Base-by-base conservation (phyloP, 192 early-diverging fungal genomes). In the Funneliformis geosporum region DNA sequence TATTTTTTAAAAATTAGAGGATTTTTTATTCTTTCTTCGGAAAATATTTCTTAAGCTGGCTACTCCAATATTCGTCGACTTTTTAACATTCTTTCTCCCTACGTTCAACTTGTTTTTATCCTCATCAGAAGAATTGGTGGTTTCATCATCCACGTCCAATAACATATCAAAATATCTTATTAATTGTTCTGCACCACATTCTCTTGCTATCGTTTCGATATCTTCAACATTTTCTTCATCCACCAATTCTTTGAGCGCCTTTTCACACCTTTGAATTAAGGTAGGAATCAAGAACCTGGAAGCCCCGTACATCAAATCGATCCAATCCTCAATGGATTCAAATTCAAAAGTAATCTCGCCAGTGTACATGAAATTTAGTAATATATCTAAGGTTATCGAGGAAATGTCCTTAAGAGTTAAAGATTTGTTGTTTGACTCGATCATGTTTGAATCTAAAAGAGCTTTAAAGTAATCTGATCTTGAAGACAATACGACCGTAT, bases 391-490 rank as follows among this genome's bases (percentile, higher is more conserved):
- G 2, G 39, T 69, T n/a, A 43, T 43, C n/a, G 33, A n/a, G 9
- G 38, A 43, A 40, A 69, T 42, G 23, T 69, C 67, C 23, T 69
- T 40, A 42, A 69, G 67, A 18, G 0, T 42, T n/a, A 69, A 42
- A 11, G 67, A 69, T 21, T 8, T 12, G n/a, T 43, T 42, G 11
- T 18, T 39, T 69, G 67, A 69, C 42, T 69, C 67, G 5, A 42
- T 69, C 67, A 69, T 69, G 42, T 69, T 69, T 43, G 67, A 69
- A 2, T 69, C n/a, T n/a, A 69, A 69, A 21, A 69, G 40, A 9
- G 67, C 67, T n/a, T 10, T 10, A 11, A 69, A 69, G 43, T 69
- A 69, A 42, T 69, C 39, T 43, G 67, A 69, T 69, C 16, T 39
- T 11, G 18, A 40, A 40, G 67, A 69, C n/a, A 69, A 42, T 43